A percentile compares a stretch with the other conserved stretches of the same genome.
Evolutionary conservation across 139 green algal species (phyloP).

Genomic region (Closterium sp.): DNA sequence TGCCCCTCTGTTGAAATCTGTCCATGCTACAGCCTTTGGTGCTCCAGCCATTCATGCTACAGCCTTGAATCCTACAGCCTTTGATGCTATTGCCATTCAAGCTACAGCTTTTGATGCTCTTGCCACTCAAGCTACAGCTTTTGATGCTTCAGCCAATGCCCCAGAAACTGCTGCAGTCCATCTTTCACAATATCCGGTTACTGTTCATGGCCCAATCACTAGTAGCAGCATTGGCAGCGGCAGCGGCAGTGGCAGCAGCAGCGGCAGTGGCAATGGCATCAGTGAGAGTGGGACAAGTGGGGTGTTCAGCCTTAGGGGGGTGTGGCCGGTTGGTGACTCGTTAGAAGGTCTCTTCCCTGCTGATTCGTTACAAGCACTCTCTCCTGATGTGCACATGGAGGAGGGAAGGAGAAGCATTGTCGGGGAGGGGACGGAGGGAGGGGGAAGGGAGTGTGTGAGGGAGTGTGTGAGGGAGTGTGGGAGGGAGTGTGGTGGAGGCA

Average conservation of each 20-base stretch:
- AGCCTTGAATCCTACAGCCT: background rate
- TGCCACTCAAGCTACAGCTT: too few species aligned
- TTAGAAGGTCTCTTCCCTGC: background rate
- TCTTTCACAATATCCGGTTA: too few species aligned
- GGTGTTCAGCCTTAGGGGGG: background rate
- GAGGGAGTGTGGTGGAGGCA: background rate
- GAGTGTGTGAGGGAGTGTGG: background rate
- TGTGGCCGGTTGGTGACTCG: background rate
- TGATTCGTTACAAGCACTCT: background rate
- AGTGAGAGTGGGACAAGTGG: background rate
- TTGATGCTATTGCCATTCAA: background rate
- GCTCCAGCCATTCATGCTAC: background rate
- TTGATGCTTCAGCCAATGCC: background rate
- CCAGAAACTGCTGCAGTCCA: too few species aligned
- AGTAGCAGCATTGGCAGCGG: background rate
- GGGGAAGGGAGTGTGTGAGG: background rate
- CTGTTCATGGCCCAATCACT: background rate
- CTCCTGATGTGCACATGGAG: slow-evolving; percentile 22
- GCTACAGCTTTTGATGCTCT: too few species aligned
- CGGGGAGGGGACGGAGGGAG: background rate
- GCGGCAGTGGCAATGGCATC: background rate
- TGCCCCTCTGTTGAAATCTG: too few species aligned
- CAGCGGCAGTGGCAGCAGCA: background rate
- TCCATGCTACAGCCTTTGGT: background rate
- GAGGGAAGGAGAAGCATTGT: background rate